These are phyloP conservation scores for Candida ipomoeae DNA, from an alignment of 805 yeast species.

Conservation along the genomic window DNA sequence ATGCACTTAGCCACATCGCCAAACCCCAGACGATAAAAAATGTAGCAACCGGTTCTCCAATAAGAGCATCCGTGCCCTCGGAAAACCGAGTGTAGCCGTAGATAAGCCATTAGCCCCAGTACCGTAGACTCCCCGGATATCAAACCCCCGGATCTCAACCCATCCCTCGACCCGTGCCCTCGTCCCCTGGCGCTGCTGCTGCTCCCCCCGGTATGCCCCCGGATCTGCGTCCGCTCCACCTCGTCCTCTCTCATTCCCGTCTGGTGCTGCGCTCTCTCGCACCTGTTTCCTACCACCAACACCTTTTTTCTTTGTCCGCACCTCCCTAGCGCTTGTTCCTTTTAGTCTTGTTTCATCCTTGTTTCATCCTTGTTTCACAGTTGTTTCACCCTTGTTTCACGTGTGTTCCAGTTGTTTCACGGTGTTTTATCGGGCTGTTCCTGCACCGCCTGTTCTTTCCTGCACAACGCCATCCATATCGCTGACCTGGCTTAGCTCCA, in stretches of 20 bases:
- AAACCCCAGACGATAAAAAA: background rate
- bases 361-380: background rate
- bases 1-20: background rate
- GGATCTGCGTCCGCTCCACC: background rate
- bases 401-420: background rate
- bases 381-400: background rate
- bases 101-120: no score
- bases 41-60: background rate
- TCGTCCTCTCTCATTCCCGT: background rate
- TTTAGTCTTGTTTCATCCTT: background rate
- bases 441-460: background rate
- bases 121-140: no score
- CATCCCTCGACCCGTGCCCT: no score
- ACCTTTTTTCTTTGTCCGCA: constrained; percentile 1
- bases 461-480: background rate
- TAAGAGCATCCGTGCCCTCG: no score
- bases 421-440: background rate
- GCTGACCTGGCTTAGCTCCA: no score
- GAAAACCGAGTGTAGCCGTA: no score
- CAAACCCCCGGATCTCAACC: no score
- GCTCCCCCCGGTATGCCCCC: background rate
- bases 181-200: no score
- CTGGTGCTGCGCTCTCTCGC: constrained; percentile 2
- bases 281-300: background rate
- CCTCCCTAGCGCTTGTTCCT: background rate